A percentile compares a stretch with the other conserved stretches of the same genome.
Evolutionary conservation across 768 basidiomycete genomes (phyloP).

Genomic region (Agrocybe chaxingu): DNA sequence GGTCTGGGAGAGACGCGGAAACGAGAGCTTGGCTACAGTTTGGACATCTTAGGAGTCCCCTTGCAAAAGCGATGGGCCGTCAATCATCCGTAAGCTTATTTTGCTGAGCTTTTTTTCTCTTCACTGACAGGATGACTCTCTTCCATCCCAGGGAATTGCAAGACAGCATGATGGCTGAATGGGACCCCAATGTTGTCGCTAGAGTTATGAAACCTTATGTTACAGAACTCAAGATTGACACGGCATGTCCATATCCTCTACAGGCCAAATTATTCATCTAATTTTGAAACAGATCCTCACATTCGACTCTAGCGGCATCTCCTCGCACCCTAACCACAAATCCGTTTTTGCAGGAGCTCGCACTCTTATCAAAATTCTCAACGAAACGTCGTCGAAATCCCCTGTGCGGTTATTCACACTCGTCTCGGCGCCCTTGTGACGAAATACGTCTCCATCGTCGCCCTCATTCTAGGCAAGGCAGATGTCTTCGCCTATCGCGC

Average conservation of each 20-base stretch:
- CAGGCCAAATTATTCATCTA: not conserved
- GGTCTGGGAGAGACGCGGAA: slow-evolving; percentile 63
- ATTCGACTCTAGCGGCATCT: slow-evolving; percentile 75
- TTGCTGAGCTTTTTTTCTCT: slow-evolving; percentile 8
- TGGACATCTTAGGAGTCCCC: slow-evolving; percentile 66
- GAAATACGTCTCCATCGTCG: slow-evolving; percentile 65
- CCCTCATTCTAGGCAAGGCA: slow-evolving; percentile 48
- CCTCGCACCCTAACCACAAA: slow-evolving; percentile 85
- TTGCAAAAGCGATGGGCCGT: slow-evolving; percentile 53
- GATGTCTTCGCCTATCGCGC: slow-evolving; percentile 27
- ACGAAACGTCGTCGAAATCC: slow-evolving; percentile 17
- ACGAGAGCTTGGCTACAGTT: slow-evolving; percentile 58
- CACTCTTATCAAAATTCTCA: slow-evolving; percentile 32
- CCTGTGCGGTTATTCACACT: slow-evolving; percentile 53
- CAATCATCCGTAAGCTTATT: slow-evolving; percentile 61
- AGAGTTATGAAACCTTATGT: slow-evolving; percentile 58
- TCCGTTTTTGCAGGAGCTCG: slow-evolving; percentile 60
- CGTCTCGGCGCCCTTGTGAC: slow-evolving; percentile 48
- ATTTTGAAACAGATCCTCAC: slow-evolving; percentile 71
- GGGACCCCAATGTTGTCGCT: slow-evolving; percentile 63
- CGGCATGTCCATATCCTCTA: slow-evolving; percentile 37
- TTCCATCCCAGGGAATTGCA: slow-evolving; percentile 48
- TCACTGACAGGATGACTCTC: slow-evolving; percentile 1
- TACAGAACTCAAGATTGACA: slow-evolving; percentile 53
- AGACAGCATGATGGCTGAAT: slow-evolving; percentile 67